Conservation (phyloP, 1,139 yeast genomes). For the Suhomyces chickasaworum region DNA sequence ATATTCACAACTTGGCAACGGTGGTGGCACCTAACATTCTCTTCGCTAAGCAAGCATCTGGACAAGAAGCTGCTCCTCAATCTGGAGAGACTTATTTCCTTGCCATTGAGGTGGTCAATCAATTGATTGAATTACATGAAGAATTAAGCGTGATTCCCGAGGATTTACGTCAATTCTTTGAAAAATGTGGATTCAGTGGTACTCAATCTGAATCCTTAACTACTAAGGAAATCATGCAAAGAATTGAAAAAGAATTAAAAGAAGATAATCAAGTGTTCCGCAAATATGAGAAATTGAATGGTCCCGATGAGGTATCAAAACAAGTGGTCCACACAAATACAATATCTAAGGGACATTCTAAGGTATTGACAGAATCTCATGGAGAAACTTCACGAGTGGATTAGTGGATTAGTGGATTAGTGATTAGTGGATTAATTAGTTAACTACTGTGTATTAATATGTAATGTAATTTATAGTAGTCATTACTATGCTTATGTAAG, state of each 20-base stretch:
- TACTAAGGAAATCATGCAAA: conserved; percentile 42
- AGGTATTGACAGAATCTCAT: conserved; percentile 30
- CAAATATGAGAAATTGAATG: conserved; percentile 25
- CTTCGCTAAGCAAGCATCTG: conserved; percentile 47
- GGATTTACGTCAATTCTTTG: conserved; percentile 46
- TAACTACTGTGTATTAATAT: conserved; percentile 6
- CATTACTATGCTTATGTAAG: background rate
- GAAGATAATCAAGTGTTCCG: conserved; percentile 35
- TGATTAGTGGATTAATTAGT: no score
- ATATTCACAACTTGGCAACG: conserved; percentile 90
- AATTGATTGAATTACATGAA: conserved; percentile 80
- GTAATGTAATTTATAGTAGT: conserved; percentile 1
- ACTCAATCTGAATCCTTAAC: conserved; percentile 24
- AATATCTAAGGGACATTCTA: conserved; percentile 38
- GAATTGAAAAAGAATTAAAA: conserved; percentile 34
- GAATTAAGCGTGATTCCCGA: conserved; percentile 77
- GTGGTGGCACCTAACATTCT: conserved; percentile 93
- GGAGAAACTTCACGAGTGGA: conserved; percentile 29
- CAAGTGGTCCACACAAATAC: conserved; percentile 39
- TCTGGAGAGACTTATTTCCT: conserved; percentile 78
- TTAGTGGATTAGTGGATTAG: no score
- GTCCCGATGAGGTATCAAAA: conserved; percentile 23
- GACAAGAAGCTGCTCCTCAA: conserved; percentile 27
- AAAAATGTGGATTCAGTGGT: conserved; percentile 35
- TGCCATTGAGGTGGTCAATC: conserved; percentile 89